These are phyloP conservation scores for Aspergillus sojae DNA, from an alignment of 2,329 filamentous ascomycete species.

Conservation along the genomic window DNA sequence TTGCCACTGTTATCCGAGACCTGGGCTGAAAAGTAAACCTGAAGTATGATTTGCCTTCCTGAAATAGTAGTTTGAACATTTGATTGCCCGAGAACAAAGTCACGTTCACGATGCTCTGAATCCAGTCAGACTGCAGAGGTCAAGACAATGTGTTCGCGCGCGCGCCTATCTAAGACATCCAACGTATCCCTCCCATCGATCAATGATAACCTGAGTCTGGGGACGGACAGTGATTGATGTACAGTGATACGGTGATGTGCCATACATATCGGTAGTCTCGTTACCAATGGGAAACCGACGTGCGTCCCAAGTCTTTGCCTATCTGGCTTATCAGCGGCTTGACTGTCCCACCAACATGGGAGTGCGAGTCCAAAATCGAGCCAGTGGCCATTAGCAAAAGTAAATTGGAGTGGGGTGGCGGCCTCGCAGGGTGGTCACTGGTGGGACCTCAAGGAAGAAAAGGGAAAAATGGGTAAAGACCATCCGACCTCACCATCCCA, in stretches of 20 bases:
- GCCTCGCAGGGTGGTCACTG: neutral
- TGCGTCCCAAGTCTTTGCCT: constrained; percentile 12
- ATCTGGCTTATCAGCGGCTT: constrained; percentile 23
- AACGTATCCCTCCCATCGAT: constrained; percentile 1
- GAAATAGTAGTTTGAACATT: constrained; percentile 9
- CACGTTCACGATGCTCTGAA: neutral
- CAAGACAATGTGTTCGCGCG: constrained; percentile 3
- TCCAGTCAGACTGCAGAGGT: neutral
- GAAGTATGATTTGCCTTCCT: constrained; percentile 6
- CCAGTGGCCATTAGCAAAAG: constrained; percentile 15
- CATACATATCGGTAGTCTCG: constrained; percentile 15
- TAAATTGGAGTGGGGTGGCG: constrained; percentile 16
- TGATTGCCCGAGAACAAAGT: constrained; percentile 4
- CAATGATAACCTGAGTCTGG: constrained; percentile 1
- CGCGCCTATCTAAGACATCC: constrained; percentile 2
- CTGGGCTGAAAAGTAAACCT: neutral
- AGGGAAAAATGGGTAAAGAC: neutral
- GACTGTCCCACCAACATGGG: constrained; percentile 20
- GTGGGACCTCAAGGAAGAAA: constrained; percentile 1
- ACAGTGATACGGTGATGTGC: constrained; percentile 14
- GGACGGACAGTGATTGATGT: neutral
- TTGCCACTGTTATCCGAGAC: constrained; percentile 12
- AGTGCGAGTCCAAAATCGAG: constrained; percentile 14
- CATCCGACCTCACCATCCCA: constrained; percentile 4
- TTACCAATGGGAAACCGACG: constrained; percentile 14